phyloP scores from a whole-genome alignment of 805 yeast genomes.

The Wickerhamomyces ciferrii region DNA sequence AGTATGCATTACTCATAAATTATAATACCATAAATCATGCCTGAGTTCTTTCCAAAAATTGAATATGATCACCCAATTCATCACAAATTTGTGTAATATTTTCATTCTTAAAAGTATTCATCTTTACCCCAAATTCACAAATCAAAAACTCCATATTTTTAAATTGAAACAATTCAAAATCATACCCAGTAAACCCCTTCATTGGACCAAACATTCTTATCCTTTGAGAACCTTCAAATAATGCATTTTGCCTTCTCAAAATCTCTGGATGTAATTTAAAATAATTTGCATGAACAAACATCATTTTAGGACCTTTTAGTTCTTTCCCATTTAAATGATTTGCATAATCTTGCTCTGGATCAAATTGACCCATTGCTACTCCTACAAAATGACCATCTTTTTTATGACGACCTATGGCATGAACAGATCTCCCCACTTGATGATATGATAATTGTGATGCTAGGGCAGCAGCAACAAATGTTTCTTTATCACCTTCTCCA shows the following conservation, averaged over 20 bases:
- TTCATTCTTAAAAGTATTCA: conserved; percentile 30
- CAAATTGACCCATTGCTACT: conserved; percentile 69
- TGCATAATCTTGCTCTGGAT: conserved; percentile 53
- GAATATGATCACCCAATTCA: conserved; percentile 2
- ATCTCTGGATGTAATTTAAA: conserved; percentile 26
- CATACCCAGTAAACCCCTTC: conserved; percentile 37
- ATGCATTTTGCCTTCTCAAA: conserved; percentile 3
- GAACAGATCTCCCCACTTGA: conserved; percentile 38
- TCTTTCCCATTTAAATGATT: conserved; percentile 4
- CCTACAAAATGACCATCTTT: conserved; percentile 40
- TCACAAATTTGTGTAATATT: conserved; percentile 4
- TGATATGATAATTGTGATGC: conserved; percentile 39
- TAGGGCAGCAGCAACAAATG: conserved; percentile 60
- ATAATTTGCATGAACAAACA: conserved; percentile 24
- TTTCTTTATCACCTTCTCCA: conserved; percentile 76
- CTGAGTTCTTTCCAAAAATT: neutral
- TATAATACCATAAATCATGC: no score
- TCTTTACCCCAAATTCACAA: conserved; percentile 35
- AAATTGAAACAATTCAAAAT: conserved; percentile 50
- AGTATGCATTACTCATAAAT: no score
- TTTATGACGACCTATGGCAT: conserved; percentile 34
- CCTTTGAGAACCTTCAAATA: conserved; percentile 3
- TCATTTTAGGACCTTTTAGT: conserved; percentile 1
- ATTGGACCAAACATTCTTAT: conserved; percentile 6
- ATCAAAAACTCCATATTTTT: conserved; percentile 41